A percentile compares a stretch with the other conserved stretches of the same genome.
phyloP scores from a whole-genome alignment of 768 basidiomycete species.

The Phaeotremella skinneri region DNA sequence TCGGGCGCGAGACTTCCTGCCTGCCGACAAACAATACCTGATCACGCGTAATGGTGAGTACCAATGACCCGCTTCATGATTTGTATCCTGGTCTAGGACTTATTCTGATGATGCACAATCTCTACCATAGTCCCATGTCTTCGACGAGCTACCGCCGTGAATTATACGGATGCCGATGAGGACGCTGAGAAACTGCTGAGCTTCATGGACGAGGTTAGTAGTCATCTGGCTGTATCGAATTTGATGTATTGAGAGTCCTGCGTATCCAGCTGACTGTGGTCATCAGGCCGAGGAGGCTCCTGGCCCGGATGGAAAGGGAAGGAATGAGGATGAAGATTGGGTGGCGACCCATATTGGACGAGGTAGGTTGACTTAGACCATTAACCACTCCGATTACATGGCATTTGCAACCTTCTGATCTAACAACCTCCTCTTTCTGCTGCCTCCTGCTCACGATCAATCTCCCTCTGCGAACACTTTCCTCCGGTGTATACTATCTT shows the following conservation, averaged over 20 bases:
- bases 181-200: slow-evolving; percentile 88
- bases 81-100: not conserved
- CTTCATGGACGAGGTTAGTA: slow-evolving; percentile 59
- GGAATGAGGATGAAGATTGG: slow-evolving; percentile 73
- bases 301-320: slow-evolving; percentile 51
- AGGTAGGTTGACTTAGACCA: slow-evolving; percentile 39
- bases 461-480: not conserved
- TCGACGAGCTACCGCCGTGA: slow-evolving; percentile 83
- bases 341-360: slow-evolving; percentile 94
- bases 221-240: not conserved
- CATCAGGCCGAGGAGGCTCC: slow-evolving; percentile 50
- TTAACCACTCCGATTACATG: not conserved
- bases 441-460: slow-evolving; percentile 5
- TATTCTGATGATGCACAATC: not conserved
- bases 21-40: slow-evolving; percentile 91
- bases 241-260: not conserved
- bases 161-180: slow-evolving; percentile 93
- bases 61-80: not conserved
- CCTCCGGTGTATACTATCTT: not conserved
- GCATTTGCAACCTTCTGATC: not conserved
- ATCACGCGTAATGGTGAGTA: slow-evolving; percentile 71
- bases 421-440: slow-evolving; percentile 18
- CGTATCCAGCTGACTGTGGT: slow-evolving; percentile 1
- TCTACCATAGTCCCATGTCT: slow-evolving; percentile 75
- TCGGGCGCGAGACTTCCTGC: slow-evolving; percentile 88